phyloP scores from a whole-genome alignment of 371 early-diverging fungal species.

The Rhizopus stolonifer region DNA sequence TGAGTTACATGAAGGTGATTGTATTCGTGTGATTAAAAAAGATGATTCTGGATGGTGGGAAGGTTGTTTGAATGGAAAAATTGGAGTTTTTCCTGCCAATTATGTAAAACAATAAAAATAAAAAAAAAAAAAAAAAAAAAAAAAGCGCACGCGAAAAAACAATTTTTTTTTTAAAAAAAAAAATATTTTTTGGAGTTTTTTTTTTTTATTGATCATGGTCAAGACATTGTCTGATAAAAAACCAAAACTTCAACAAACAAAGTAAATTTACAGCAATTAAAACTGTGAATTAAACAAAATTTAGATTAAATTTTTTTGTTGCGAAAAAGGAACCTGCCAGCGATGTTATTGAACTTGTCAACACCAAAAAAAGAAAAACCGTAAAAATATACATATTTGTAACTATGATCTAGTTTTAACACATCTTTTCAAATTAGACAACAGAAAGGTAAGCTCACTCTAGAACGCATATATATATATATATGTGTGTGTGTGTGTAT shows the following conservation, averaged over 20 bases:
- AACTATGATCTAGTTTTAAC: too few species aligned
- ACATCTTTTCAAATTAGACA: too few species aligned
- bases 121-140: background rate
- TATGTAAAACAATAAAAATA: constrained; percentile 57
- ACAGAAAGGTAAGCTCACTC: too few species aligned
- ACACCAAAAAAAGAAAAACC: background rate
- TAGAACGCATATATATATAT: too few species aligned
- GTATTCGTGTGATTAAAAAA: constrained; percentile 60
- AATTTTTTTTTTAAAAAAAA: too few species aligned
- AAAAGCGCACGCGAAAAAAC: background rate
- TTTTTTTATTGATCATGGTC: background rate
- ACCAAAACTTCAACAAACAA: constrained; percentile 29
- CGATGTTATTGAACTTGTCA: constrained; percentile 6
- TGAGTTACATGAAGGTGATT: constrained; percentile 66
- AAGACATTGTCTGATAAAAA: constrained; percentile 3
- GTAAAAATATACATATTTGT: background rate
- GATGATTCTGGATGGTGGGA: constrained; percentile 81
- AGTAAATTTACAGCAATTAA: constrained; percentile 4
- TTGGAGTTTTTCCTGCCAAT: constrained; percentile 84
- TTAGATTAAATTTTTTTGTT: background rate
- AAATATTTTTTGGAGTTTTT: too few species aligned
- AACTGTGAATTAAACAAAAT: background rate
- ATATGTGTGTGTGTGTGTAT: too few species aligned
- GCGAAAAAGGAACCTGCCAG: background rate
- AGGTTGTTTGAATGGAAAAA: constrained; percentile 58